Conservation (phyloP, 805 yeast species). For the Candida yuanshanica region DNA sequence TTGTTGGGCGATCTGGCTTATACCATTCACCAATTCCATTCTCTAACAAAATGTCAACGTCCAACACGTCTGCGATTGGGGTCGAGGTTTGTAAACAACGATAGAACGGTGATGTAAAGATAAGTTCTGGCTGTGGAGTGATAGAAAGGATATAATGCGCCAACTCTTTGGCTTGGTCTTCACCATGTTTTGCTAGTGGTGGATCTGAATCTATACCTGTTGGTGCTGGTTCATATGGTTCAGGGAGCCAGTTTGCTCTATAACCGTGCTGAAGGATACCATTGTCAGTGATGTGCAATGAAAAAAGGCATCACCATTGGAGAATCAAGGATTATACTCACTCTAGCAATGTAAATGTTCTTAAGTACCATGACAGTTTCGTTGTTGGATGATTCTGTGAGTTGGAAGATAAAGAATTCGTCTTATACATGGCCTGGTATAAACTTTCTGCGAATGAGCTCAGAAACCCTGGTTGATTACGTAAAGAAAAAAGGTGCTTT, state of each 20-base stretch:
- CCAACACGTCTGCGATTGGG: slow-evolving; percentile 59
- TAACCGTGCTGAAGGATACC: slow-evolving; percentile 68
- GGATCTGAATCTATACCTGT: slow-evolving; percentile 92
- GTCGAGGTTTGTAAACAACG: slow-evolving; percentile 79
- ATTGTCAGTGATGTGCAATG: slow-evolving; percentile 1
- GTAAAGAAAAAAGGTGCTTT: too few species aligned
- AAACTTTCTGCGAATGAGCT: too few species aligned
- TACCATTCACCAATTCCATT: slow-evolving; percentile 93
- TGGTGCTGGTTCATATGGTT: slow-evolving; percentile 73
- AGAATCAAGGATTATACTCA: slow-evolving; percentile 5
- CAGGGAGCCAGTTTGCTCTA: slow-evolving; percentile 76
- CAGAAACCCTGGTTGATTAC: too few species aligned
- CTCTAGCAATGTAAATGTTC: slow-evolving; percentile 63
- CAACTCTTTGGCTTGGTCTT: slow-evolving; percentile 78
- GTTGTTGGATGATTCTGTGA: too few species aligned
- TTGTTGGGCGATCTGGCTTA: slow-evolving; percentile 55
- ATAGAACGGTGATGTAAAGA: slow-evolving; percentile 81
- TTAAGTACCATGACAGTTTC: slow-evolving; percentile 52
- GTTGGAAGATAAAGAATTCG: too few species aligned
- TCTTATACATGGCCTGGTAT: too few species aligned
- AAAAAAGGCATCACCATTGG: neutral
- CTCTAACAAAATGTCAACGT: slow-evolving; percentile 60
- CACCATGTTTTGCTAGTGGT: slow-evolving; percentile 81
- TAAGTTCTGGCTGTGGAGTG: slow-evolving; percentile 58
- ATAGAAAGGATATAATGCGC: slow-evolving; percentile 50